Evolutionary conservation across 164 flowering plant species (phyloP).

Genomic region (Stephania yunnanensis): DNA sequence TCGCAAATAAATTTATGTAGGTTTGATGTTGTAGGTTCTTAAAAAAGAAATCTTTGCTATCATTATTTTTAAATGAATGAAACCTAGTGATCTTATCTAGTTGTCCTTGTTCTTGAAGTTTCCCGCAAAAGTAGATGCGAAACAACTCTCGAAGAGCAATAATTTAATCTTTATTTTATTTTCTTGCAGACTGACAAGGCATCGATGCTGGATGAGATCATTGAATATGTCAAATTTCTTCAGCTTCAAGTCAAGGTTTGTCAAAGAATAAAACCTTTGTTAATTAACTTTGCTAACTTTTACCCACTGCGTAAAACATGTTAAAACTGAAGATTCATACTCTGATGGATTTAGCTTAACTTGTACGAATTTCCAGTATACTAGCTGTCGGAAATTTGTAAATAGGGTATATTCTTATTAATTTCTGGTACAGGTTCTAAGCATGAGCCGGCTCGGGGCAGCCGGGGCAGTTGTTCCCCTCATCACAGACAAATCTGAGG

Average conservation of each 20-base stretch:
- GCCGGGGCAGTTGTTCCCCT: slow-evolving; percentile 45
- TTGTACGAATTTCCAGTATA: neutral
- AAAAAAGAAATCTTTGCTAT: too few relatives aligned
- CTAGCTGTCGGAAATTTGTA: neutral
- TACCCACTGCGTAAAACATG: neutral
- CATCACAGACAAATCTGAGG: slow-evolving; percentile 39
- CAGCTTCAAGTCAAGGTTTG: slow-evolving; percentile 39
- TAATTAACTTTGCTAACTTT: neutral
- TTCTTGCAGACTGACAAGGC: slow-evolving; percentile 34
- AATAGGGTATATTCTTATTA: neutral
- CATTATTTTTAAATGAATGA: neutral
- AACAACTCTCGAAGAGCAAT: neutral
- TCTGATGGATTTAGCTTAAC: neutral
- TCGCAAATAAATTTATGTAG: neutral
- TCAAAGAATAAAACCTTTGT: neutral
- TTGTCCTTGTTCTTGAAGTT: neutral
- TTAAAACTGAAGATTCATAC: neutral
- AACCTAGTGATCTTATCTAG: neutral
- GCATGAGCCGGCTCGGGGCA: slow-evolving; percentile 50
- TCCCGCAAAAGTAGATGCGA: neutral
- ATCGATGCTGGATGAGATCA: slow-evolving; percentile 39
- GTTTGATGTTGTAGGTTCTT: neutral
- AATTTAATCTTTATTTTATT: neutral
- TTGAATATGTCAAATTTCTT: slow-evolving; percentile 39
- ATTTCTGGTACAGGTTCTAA: slow-evolving; percentile 29